Percentiles rank a stretch among this genome's conserved stretches.
phyloP scores from a whole-genome alignment of 1,284 basidiomycete genomes.

The Mycena sp. region DNA sequence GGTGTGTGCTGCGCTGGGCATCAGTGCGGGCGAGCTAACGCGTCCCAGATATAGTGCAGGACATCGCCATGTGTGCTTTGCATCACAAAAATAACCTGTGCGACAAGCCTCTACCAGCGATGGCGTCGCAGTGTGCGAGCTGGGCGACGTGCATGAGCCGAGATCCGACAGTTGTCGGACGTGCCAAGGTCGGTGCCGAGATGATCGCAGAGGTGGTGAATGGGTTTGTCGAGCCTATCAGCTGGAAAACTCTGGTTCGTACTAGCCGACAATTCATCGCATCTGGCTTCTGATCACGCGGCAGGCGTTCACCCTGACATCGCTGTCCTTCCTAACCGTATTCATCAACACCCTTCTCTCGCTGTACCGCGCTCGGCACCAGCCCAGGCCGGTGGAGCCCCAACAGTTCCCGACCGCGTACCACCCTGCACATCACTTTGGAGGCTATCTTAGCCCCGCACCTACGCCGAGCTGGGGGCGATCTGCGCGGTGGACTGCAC shows the following conservation, averaged over 20 bases:
- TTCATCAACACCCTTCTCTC: constrained; percentile 87
- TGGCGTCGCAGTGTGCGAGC: constrained; percentile 82
- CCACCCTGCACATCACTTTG: constrained; percentile 50
- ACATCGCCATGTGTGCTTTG: constrained; percentile 85
- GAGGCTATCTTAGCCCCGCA: constrained; percentile 56
- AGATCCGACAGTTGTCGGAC: constrained; percentile 90
- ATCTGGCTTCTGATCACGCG: constrained; percentile 13
- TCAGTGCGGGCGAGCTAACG: too few species aligned
- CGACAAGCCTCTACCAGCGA: constrained; percentile 83
- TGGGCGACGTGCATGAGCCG: constrained; percentile 99
- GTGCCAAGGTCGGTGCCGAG: constrained; percentile 91
- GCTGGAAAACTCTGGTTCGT: constrained; percentile 94
- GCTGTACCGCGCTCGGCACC: constrained; percentile 73
- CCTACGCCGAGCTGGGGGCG: constrained; percentile 57
- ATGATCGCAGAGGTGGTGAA: constrained; percentile 96
- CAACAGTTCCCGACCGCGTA: constrained; percentile 57
- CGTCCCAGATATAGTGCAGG: constrained; percentile 85
- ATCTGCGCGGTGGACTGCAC: constrained; percentile 38
- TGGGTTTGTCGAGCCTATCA: constrained; percentile 95
- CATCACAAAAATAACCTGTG: constrained; percentile 89
- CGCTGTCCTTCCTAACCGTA: constrained; percentile 81
- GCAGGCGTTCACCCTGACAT: constrained; percentile 82
- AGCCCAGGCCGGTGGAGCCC: constrained; percentile 47
- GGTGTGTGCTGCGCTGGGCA: constrained; percentile 56
- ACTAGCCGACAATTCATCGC: constrained; percentile 17